Percentiles rank a stretch among this genome's conserved stretches.
Conservation (phyloP, 352 stramenopile species). For the Hyaloperonospora arabidopsidis region DNA sequence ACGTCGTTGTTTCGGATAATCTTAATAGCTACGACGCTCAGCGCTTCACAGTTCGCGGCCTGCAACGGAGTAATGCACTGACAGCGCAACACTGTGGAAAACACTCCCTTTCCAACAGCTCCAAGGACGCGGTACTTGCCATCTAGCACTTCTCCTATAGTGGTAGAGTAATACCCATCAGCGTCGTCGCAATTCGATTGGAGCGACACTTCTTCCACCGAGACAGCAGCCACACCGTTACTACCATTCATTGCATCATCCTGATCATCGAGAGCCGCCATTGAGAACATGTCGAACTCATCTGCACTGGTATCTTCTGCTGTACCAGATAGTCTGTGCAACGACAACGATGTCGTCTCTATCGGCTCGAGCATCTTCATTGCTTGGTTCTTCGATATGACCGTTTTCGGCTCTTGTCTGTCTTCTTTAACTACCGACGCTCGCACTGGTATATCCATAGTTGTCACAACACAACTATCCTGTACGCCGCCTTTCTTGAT, state of each 20-base stretch:
- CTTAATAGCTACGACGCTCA: constrained; percentile 72
- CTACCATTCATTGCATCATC: constrained; percentile 33
- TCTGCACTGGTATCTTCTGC: constrained; percentile 24
- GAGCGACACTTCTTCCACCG: constrained; percentile 35
- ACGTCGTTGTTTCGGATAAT: constrained; percentile 95
- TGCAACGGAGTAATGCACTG: constrained; percentile 42
- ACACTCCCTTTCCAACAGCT: constrained; percentile 94
- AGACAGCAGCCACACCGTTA: constrained; percentile 25
- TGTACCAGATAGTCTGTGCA: constrained; percentile 8
- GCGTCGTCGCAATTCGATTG: constrained; percentile 93
- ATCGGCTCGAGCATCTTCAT: constrained; percentile 5
- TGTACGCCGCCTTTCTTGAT: constrained; percentile 40
- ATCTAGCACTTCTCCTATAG: constrained; percentile 90
- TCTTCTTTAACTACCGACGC: neutral
- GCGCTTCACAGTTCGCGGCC: constrained; percentile 4
- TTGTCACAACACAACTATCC: constrained; percentile 4
- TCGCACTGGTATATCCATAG: constrained; percentile 1
- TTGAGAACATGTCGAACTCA: constrained; percentile 86
- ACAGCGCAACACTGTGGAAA: constrained; percentile 96
- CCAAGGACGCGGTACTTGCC: constrained; percentile 90
- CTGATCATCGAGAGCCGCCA: constrained; percentile 56
- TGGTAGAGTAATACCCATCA: constrained; percentile 96
- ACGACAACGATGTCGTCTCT: constrained; percentile 7
- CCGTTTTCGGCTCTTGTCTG: neutral
- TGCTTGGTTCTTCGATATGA: constrained; percentile 1